These are phyloP conservation scores for Sporothrix luriei DNA, from an alignment of 2,329 filamentous ascomycete species.

Conservation along the genomic window DNA sequence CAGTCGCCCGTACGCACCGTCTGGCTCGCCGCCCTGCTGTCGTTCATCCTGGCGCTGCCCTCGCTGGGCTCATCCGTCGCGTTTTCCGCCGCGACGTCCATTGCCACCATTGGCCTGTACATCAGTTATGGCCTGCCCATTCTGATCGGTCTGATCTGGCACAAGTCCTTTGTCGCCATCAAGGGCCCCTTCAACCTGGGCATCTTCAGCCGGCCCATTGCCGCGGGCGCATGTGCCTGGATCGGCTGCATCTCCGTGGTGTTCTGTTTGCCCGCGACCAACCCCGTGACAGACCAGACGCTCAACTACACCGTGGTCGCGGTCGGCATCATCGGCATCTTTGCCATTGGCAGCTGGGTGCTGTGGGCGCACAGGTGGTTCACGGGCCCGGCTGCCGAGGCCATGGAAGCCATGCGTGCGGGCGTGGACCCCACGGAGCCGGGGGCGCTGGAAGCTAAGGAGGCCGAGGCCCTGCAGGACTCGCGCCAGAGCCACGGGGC, in stretches of 20 bases:
- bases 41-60: constrained; percentile 59
- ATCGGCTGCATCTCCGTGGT: constrained; percentile 59
- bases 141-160: constrained; percentile 57
- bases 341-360: constrained; percentile 53
- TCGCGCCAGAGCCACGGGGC: not conserved
- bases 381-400: constrained; percentile 57
- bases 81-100: constrained; percentile 60
- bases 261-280: constrained; percentile 59
- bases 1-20: constrained; percentile 55
- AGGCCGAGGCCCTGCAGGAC: constrained; percentile 37
- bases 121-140: constrained; percentile 62
- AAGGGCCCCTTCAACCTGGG: constrained; percentile 61
- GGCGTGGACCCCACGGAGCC: constrained; percentile 54
- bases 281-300: constrained; percentile 59
- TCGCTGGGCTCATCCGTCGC: constrained; percentile 58
- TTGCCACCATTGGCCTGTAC: constrained; percentile 62
- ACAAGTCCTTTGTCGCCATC: constrained; percentile 50
- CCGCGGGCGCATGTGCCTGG: constrained; percentile 53
- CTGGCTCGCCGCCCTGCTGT: constrained; percentile 57
- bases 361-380: constrained; percentile 59
- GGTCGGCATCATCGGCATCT: constrained; percentile 58
- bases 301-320: constrained; percentile 63
- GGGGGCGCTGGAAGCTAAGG: constrained; percentile 47
- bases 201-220: constrained; percentile 51
- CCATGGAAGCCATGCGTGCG: constrained; percentile 52